phyloP scores from a whole-genome alignment of 1,284 basidiomycete species.

The Cutaneotrichosporon curvatum region DNA sequence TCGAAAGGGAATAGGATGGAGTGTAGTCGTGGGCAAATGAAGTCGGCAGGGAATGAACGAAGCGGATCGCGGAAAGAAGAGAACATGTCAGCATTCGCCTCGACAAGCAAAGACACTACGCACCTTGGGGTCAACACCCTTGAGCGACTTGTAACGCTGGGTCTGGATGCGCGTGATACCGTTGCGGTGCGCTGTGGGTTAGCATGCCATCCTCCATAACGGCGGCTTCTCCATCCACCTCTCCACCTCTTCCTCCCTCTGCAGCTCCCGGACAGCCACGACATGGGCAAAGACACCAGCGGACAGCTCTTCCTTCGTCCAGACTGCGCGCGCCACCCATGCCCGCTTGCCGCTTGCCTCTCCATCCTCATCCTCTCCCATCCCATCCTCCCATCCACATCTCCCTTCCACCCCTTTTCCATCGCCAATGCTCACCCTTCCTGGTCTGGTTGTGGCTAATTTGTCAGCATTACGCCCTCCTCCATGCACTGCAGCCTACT shows the following conservation, averaged over 20 bases:
- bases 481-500: conserved; percentile 7
- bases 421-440: conserved; percentile 40
- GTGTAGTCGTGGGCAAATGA: no score
- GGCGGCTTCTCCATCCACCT: no score
- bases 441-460: conserved; percentile 81
- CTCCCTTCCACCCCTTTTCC: background rate
- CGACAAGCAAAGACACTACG: conserved; percentile 9
- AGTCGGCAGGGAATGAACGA: background rate
- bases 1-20: background rate
- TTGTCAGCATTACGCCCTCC: conserved; percentile 10
- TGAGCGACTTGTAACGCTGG: conserved; percentile 72
- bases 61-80: background rate
- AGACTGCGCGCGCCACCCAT: no score
- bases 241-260: background rate
- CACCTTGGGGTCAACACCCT: conserved; percentile 62
- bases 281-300: no score
- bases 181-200: conserved; percentile 75
- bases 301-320: no score
- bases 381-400: background rate
- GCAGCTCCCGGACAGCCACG: no score
- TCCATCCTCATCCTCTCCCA: conserved; percentile 5
- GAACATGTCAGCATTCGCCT: background rate
- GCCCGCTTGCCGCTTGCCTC: background rate
- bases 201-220: background rate
- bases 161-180: conserved; percentile 80